A percentile compares a stretch with the other conserved stretches of the same genome.
Evolutionary conservation across 768 basidiomycete genomes (phyloP).

Genomic region (Rhodotorula kratochvilovae): DNA sequence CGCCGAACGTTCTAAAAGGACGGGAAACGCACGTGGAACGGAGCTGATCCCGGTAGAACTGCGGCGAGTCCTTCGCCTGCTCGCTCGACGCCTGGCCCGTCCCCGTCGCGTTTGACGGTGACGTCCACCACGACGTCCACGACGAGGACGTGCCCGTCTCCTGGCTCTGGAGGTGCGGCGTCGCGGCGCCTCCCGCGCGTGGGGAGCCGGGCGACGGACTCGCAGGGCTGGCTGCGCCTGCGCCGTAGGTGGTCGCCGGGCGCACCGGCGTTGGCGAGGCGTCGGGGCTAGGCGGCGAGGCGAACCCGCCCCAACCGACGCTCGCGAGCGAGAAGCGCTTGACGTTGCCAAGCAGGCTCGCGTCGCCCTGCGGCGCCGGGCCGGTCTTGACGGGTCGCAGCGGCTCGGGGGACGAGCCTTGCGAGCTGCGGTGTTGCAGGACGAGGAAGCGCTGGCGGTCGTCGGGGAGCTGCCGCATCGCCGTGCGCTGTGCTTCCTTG

Average conservation of each 20-base stretch:
- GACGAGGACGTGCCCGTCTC: constrained; percentile 11
- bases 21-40: constrained; percentile 49
- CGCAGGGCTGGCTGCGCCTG: background rate
- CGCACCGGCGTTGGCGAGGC: constrained; percentile 15
- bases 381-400: constrained; percentile 30
- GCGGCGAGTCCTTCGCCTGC: constrained; percentile 48
- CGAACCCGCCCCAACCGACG: constrained; percentile 21
- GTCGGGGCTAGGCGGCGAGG: constrained; percentile 7
- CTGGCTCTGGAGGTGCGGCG: constrained; percentile 51
- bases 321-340: constrained; percentile 41
- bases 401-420: background rate
- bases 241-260: constrained; percentile 21
- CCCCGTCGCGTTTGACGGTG: constrained; percentile 32
- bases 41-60: constrained; percentile 63
- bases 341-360: constrained; percentile 18
- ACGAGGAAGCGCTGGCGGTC: constrained; percentile 64
- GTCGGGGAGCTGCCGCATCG: constrained; percentile 60
- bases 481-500: constrained; percentile 63
- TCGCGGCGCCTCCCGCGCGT: background rate
- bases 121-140: constrained; percentile 37
- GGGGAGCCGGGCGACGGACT: background rate
- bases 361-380: background rate
- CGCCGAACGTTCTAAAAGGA: background rate
- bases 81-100: constrained; percentile 1
- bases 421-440: constrained; percentile 58